Percentiles rank a stretch among this genome's conserved stretches.
These are phyloP conservation scores for Tetradesmus obliquus DNA, from an alignment of 139 green algal genomes.

Conservation along the genomic window DNA sequence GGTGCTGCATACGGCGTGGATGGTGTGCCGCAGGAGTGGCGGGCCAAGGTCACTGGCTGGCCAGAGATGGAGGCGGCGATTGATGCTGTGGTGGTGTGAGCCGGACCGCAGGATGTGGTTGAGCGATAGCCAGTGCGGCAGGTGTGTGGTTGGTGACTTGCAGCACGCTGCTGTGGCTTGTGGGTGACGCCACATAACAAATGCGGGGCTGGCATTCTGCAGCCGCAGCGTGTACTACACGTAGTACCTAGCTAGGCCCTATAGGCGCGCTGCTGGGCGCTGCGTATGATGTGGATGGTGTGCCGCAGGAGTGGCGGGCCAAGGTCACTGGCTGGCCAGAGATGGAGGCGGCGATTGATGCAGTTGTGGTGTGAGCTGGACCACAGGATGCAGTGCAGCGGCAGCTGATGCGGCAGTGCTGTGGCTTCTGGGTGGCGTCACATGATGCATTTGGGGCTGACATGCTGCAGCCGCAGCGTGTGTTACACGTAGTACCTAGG, in stretches of 20 bases:
- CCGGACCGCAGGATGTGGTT: background rate
- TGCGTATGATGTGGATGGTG: slow-evolving; percentile 19
- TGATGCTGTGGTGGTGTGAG: background rate
- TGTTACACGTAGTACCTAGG: slow-evolving; percentile 45
- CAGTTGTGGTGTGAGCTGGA: background rate
- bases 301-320: slow-evolving; percentile 9
- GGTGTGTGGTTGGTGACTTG: too few species aligned
- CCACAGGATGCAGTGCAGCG: background rate
- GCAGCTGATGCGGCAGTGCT: too few species aligned
- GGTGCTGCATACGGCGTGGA: slow-evolving; percentile 45
- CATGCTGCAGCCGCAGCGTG: too few species aligned
- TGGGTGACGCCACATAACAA: too few species aligned
- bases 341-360: slow-evolving; percentile 6
- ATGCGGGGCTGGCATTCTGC: too few species aligned
- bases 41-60: slow-evolving; percentile 23
- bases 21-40: slow-evolving; percentile 1
- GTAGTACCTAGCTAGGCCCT: too few species aligned
- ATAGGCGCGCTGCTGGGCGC: slow-evolving; percentile 66
- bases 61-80: slow-evolving; percentile 8
- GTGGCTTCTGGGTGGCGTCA: too few species aligned
- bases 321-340: slow-evolving; percentile 28
- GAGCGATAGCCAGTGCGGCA: too few species aligned
- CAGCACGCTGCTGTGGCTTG: too few species aligned
- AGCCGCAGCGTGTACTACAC: too few species aligned
- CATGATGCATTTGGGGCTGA: too few species aligned